These are phyloP conservation scores for Monilinia fructicola DNA, from an alignment of 2,329 filamentous ascomycete species.

Conservation along the genomic window DNA sequence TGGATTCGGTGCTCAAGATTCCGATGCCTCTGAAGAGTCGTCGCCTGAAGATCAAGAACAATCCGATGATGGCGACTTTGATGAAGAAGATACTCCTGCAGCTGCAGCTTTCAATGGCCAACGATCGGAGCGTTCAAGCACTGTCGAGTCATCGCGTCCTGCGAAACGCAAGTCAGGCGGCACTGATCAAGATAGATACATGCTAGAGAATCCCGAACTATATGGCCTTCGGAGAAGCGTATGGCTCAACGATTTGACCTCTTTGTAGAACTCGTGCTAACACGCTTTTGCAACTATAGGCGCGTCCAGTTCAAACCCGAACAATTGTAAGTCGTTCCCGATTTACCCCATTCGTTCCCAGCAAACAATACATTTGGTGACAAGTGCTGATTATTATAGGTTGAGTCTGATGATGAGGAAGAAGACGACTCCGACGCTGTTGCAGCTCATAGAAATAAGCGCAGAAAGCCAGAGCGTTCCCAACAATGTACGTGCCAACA, in stretches of 20 bases:
- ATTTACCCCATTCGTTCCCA: neutral
- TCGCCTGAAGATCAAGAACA: slow-evolving; percentile 48
- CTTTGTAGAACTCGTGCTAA: slow-evolving; percentile 27
- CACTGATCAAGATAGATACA: slow-evolving; percentile 72
- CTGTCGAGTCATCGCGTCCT: slow-evolving; percentile 66
- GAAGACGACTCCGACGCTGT: slow-evolving; percentile 76
- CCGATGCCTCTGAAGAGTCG: slow-evolving; percentile 38
- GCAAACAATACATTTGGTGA: slow-evolving; percentile 9
- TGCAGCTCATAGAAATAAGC: slow-evolving; percentile 57
- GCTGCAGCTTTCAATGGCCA: slow-evolving; percentile 48
- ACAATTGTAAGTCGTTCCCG: slow-evolving; percentile 50
- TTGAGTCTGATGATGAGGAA: slow-evolving; percentile 58
- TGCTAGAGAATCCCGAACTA: slow-evolving; percentile 87
- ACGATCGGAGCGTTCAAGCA: slow-evolving; percentile 60
- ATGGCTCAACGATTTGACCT: slow-evolving; percentile 43
- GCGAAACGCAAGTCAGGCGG: slow-evolving; percentile 70
- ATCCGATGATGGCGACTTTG: slow-evolving; percentile 73
- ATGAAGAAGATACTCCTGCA: slow-evolving; percentile 62
- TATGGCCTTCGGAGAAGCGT: slow-evolving; percentile 94
- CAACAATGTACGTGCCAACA: slow-evolving; percentile 55
- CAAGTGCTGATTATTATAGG: slow-evolving; percentile 42
- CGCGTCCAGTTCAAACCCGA: slow-evolving; percentile 57
- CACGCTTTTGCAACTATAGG: slow-evolving; percentile 38
- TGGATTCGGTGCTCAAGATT: slow-evolving; percentile 38
- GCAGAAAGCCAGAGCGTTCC: slow-evolving; percentile 66